These are phyloP conservation scores for Scedosporium boydii DNA, from an alignment of 2,329 filamentous ascomycete species.

Conservation along the genomic window DNA sequence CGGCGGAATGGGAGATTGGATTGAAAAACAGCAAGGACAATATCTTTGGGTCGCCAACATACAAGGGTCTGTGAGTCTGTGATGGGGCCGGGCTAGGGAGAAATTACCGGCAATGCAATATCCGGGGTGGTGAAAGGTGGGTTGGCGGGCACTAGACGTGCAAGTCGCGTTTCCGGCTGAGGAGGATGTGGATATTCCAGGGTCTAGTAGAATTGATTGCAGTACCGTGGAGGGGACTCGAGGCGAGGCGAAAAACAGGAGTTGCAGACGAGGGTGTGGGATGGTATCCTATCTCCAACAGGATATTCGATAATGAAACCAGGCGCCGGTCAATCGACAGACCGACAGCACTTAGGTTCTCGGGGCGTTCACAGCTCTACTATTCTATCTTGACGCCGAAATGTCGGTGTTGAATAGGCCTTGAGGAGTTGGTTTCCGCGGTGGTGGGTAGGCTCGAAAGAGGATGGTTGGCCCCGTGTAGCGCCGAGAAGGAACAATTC, in stretches of 20 bases:
- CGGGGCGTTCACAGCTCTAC: neutral
- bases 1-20: neutral
- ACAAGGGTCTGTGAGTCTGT: neutral
- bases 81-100: neutral
- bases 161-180: neutral
- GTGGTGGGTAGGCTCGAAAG: neutral
- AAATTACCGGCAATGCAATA: constrained; percentile 1
- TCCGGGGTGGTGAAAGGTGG: neutral
- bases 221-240: neutral
- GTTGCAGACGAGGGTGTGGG: neutral
- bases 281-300: neutral
- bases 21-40: neutral
- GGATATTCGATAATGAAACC: neutral
- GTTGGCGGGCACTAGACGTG: neutral
- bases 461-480: neutral
- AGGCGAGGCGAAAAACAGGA: neutral
- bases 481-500: neutral
- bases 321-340: neutral
- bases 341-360: neutral
- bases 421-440: neutral
- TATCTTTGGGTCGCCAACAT: neutral
- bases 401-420: neutral
- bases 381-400: neutral
- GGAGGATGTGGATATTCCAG: neutral
- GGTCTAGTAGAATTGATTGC: neutral